phyloP scores from a whole-genome alignment of 306 rosid genomes.

The Purshia tridentata region DNA sequence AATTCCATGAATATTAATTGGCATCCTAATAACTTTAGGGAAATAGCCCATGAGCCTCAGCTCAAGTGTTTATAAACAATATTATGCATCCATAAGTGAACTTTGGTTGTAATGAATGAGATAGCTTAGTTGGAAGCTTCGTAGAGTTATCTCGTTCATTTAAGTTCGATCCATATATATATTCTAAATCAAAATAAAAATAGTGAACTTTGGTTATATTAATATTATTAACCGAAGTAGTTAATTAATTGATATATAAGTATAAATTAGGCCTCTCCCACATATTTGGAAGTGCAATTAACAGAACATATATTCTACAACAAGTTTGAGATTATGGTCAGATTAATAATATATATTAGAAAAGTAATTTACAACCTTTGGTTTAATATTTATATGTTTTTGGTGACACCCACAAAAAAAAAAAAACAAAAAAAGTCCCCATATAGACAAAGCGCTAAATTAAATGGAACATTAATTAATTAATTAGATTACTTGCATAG shows the following conservation, averaged over 20 bases:
- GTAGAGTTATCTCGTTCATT: too few relatives aligned
- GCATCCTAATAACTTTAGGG: too few relatives aligned
- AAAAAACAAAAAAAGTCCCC: slow-evolving; percentile 27
- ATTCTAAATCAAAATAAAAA: too few relatives aligned
- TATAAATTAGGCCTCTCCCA: slow-evolving; percentile 42
- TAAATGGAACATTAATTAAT: slow-evolving; percentile 32
- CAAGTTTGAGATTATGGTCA: slow-evolving; percentile 38
- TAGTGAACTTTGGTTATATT: background rate
- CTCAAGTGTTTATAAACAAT: too few relatives aligned
- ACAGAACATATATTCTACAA: slow-evolving; percentile 40
- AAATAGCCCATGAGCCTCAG: too few relatives aligned
- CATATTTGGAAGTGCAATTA: slow-evolving; percentile 71
- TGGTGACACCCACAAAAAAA: slow-evolving; percentile 24
- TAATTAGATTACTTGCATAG: slow-evolving; percentile 36
- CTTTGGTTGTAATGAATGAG: too few relatives aligned
- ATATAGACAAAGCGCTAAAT: slow-evolving; percentile 29
- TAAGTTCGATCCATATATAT: too few relatives aligned
- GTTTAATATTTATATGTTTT: background rate
- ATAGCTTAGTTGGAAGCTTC: too few relatives aligned
- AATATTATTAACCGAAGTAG: background rate
- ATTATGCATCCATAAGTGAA: too few relatives aligned
- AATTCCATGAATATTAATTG: too few relatives aligned
- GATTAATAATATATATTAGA: slow-evolving; percentile 38
- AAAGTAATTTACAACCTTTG: slow-evolving; percentile 31
- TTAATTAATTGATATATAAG: slow-evolving; percentile 5